These are phyloP conservation scores for Turnera subulata DNA, from an alignment of 345 rosid genomes.

Conservation along the genomic window DNA sequence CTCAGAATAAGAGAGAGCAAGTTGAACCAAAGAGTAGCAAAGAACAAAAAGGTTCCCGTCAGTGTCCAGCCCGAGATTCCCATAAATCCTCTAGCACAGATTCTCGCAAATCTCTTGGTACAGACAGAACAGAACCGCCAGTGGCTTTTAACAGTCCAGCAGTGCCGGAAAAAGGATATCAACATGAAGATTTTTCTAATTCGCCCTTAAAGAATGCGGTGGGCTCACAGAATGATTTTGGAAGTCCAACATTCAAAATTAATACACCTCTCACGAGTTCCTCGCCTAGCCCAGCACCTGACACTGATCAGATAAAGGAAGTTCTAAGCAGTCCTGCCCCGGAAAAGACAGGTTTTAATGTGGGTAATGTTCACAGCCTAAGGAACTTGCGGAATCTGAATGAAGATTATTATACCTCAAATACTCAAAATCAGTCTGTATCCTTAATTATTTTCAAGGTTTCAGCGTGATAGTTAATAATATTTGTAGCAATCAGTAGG, in stretches of 20 bases:
- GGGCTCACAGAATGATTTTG: constrained; percentile 38
- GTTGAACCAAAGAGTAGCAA: constrained; percentile 20
- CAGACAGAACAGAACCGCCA: constrained; percentile 24
- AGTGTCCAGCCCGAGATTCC: constrained; percentile 36
- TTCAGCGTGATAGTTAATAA: constrained; percentile 2
- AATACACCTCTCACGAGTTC: constrained; percentile 40
- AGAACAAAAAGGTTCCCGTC: constrained; percentile 30
- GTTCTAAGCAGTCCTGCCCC: constrained; percentile 33
- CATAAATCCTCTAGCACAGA: constrained; percentile 7
- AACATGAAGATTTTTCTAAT: constrained; percentile 28
- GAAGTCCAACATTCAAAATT: constrained; percentile 63
- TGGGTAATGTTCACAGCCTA: constrained; percentile 33
- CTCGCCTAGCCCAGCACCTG: constrained; percentile 40
- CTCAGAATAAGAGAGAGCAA: constrained; percentile 25
- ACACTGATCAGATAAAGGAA: constrained; percentile 33
- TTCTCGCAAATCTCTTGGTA: constrained; percentile 4
- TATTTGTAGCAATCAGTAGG: background rate
- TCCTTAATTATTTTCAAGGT: constrained; percentile 30
- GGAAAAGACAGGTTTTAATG: constrained; percentile 28
- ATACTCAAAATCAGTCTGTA: constrained; percentile 43
- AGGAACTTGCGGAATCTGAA: constrained; percentile 38
- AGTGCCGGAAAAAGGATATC: constrained; percentile 31
- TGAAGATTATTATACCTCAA: constrained; percentile 30
- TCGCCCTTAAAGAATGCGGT: constrained; percentile 26
- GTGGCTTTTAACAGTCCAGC: constrained; percentile 23